Base-by-base conservation (phyloP, 73 alveolate species). In the Paramecium biaurelia region DNA sequence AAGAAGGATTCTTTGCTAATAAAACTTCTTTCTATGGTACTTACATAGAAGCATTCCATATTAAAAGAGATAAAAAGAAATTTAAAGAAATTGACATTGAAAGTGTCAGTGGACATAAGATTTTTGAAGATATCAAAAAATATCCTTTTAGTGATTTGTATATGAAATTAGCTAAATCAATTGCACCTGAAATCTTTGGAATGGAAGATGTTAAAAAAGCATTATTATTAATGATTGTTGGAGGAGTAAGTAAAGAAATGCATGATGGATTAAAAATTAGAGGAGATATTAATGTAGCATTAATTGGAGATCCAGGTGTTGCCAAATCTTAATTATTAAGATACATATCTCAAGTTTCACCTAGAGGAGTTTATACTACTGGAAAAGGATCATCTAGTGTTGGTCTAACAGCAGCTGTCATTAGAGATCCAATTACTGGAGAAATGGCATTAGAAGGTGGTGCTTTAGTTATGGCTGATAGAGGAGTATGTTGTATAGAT, bases 311-410 rank as follows among this genome's bases (percentile, higher is more conserved):
- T 86, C 99, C 99, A 10, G 99, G 97, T 7, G 98, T 98, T 8
- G 99, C 99, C 23, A 98, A 98, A 96, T 92, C 98, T 26, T 98
- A 98, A 94, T 92, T 98, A 63, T 94, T 98, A 85, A 98, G 97
- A 96, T 98, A 98, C 93, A 97, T 96, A 42, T 86, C 98, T 41
- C 85, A 94, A 57, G 93, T 98, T 8, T 96, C 99, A 7, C 99
- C 99, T 23, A 95, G 99, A 93, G 99, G 99, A 35, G 97, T 98
- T 57, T 98, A 98, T 95, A 98, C 99, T 43, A 97, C 99, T 20
- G 99, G 99, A 11, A 98, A 98, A 92, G 99, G 99, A 49, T 98
- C 99, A 41, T 92, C 98, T 24, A 99, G 99, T 9, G 99, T 98
- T 15, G 99, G 99, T 76, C 96, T 98, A 58, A 98, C 99, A 10